Evolutionary conservation across 2,329 filamentous ascomycete species (phyloP).

Genomic region (Exserohilum turcica): DNA sequence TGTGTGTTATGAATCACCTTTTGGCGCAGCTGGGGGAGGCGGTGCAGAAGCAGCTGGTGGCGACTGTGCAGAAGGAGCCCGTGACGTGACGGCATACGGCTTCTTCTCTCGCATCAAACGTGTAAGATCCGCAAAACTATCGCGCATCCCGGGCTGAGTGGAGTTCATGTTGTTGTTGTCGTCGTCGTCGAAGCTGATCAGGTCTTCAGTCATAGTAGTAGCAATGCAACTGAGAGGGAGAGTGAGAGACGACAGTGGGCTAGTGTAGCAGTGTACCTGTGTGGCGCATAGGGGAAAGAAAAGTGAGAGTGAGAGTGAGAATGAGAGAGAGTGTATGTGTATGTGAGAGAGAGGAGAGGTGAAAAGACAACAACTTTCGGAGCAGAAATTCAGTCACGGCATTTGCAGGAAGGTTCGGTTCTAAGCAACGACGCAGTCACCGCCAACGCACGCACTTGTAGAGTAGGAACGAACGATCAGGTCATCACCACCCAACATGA

Average conservation of each 20-base stretch:
- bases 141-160: slow-evolving; percentile 1
- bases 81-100: slow-evolving; percentile 8
- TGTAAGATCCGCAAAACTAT: slow-evolving; percentile 28
- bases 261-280: too few relatives aligned
- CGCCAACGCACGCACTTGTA: too few relatives aligned
- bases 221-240: not conserved
- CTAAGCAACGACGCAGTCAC: slow-evolving; percentile 13
- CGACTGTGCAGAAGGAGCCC: not conserved
- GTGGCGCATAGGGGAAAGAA: too few relatives aligned
- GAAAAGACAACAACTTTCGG: too few relatives aligned
- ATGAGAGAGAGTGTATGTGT: not conserved
- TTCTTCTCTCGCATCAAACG: slow-evolving; percentile 27
- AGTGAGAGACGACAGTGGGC: not conserved
- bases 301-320: too few relatives aligned
- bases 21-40: not conserved
- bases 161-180: not conserved
- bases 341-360: too few relatives aligned
- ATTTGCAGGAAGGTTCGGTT: too few relatives aligned
- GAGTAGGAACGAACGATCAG: not conserved
- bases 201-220: slow-evolving; percentile 8
- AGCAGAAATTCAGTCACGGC: too few relatives aligned
- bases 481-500: not conserved
- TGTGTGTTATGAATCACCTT: slow-evolving; percentile 5
- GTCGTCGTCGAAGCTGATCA: slow-evolving; percentile 17
- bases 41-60: too few relatives aligned